phyloP scores from a whole-genome alignment of 1,284 basidiomycete species.

The Phellopilus nigrolimitatus region DNA sequence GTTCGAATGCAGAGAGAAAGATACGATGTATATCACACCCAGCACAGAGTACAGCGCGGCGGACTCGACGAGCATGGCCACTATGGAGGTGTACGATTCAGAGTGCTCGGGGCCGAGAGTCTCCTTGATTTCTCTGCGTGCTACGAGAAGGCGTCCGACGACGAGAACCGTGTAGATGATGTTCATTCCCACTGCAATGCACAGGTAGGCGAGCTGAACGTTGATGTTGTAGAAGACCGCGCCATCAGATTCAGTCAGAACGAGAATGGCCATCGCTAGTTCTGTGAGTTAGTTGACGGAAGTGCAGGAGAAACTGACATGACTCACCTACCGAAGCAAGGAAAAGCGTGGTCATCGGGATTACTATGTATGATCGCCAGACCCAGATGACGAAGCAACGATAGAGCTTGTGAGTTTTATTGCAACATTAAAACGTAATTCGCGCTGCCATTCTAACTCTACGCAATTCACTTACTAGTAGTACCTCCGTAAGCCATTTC shows the following conservation, averaged over 20 bases:
- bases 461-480: no score
- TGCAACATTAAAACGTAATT: no score
- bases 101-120: conserved; percentile 24
- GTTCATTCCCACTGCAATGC: conserved; percentile 27
- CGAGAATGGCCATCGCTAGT: conserved; percentile 27
- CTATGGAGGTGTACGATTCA: conserved; percentile 22
- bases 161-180: conserved; percentile 31
- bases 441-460: no score
- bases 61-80: conserved; percentile 28
- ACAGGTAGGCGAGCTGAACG: conserved; percentile 28
- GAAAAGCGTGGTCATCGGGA: conserved; percentile 26
- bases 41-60: conserved; percentile 18
- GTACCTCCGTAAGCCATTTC: no score
- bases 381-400: no score
- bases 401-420: no score
- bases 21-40: not conserved
- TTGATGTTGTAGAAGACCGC: conserved; percentile 27
- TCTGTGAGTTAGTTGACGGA: not conserved
- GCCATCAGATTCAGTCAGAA: conserved; percentile 24
- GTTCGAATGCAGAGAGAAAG: conserved; percentile 1
- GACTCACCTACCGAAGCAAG: conserved; percentile 26
- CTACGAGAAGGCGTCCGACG: conserved; percentile 23
- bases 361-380: conserved; percentile 21
- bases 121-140: conserved; percentile 22
- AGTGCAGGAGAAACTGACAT: not conserved